Evolutionary conservation across 176 grass and related monocot species (phyloP).

Genomic region (Musa acuminata): DNA sequence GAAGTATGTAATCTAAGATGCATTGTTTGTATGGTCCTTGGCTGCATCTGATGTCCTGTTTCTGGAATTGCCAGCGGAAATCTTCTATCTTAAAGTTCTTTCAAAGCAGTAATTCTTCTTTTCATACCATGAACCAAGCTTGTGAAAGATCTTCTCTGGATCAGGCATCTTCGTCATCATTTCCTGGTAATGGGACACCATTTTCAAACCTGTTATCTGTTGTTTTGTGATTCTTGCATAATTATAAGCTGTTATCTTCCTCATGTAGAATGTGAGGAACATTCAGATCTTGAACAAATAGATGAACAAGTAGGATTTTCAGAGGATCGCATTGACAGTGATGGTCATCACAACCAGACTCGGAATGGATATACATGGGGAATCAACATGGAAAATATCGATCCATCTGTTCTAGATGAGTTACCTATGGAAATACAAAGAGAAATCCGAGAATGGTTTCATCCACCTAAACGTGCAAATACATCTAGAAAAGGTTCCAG

Average conservation of each 20-base stretch:
- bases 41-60: not conserved
- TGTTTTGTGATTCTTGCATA: not conserved
- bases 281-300: conserved; percentile 28
- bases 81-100: conserved; percentile 73
- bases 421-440: conserved; percentile 71
- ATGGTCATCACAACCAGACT: conserved; percentile 5
- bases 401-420: conserved; percentile 70
- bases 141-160: conserved; percentile 9
- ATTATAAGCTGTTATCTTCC: not conserved
- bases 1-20: not conserved
- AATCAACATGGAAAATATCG: conserved; percentile 64
- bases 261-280: conserved; percentile 12
- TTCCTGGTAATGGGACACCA: conserved; percentile 22
- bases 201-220: not conserved
- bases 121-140: conserved; percentile 24
- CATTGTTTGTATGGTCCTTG: not conserved
- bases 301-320: conserved; percentile 14
- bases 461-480: conserved; percentile 40
- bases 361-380: conserved; percentile 30
- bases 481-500: conserved; percentile 41
- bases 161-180: conserved; percentile 2
- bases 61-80: conserved; percentile 35
- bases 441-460: conserved; percentile 74
- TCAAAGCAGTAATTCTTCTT: conserved; percentile 33
- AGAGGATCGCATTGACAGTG: not conserved